A percentile compares a stretch with the other conserved stretches of the same genome.
Conservation (phyloP, 345 rosid genomes). For the Dimocarpus longan region DNA sequence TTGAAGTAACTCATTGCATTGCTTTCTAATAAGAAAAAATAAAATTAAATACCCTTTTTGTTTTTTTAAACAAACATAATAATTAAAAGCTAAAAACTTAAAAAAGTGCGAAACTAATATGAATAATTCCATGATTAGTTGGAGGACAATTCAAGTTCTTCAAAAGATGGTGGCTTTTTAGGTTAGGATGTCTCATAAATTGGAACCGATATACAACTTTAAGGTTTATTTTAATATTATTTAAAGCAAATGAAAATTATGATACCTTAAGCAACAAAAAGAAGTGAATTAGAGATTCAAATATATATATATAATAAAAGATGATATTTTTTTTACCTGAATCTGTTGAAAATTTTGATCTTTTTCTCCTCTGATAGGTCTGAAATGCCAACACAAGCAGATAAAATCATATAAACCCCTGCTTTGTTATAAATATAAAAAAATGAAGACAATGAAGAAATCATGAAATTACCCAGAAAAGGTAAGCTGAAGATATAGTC, state of each 20-base stretch:
- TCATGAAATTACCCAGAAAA: constrained; percentile 4
- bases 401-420: neutral
- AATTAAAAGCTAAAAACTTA: neutral
- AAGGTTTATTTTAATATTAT: constrained; percentile 19
- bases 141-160: neutral
- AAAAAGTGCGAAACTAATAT: neutral
- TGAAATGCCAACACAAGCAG: neutral
- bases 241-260: neutral
- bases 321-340: neutral
- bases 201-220: constrained; percentile 13
- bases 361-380: neutral
- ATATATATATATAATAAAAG: neutral
- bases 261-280: neutral
- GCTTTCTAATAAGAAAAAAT: constrained; percentile 8
- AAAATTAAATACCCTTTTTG: no score
- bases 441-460: neutral
- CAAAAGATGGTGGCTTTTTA: constrained; percentile 10
- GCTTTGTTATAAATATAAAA: neutral
- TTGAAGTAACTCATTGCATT: constrained; percentile 42
- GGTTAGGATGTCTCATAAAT: constrained; percentile 13
- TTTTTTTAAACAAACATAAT: no score
- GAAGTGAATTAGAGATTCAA: no score
- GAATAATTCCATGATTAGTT: constrained; percentile 8
- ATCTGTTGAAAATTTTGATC: neutral
- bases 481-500: neutral